Base-by-base conservation (phyloP, 345 rosid genomes). In the Populus ilicifolia region DNA sequence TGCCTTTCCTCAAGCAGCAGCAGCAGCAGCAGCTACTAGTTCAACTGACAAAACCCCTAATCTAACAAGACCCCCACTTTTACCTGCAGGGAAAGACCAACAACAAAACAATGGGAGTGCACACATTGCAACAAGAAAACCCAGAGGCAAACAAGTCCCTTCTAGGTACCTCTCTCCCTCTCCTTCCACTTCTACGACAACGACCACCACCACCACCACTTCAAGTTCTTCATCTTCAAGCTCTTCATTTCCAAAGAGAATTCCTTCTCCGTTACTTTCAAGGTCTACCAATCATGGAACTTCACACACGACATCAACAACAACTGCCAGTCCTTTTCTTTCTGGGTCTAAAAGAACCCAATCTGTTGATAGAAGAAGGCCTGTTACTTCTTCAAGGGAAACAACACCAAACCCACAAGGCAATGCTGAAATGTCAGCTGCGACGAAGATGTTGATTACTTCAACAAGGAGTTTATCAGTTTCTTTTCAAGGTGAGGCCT, bases 141-240 rank as follows among this genome's bases (percentile, higher is more conserved):
- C 90, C 76, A 89, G 92, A 85, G 94, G 95, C 39, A 85, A 89
- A 84, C 89, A 85, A 48, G 97, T 96, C 44, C 88, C 96, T 41
- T 93, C 94, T 16, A 89, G 99, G 70, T 93, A 95, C 84, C 80
- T 95, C 81, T 95, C 99, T 39, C 91, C 97, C 81, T 92, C 97
- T 77, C 94, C 95, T 72, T 89, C 94, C 48, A 56, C 86, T 7
- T 76, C 90, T 4, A 85, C 94, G 5, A 79, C 93, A 0, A 71
- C 87, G 0, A 63, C 87, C 2, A 81, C 82, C 38, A 27, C 27
- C 12, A 72, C 86, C 77, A 50, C 85, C 62, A 14, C 82, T 50
- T 56, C 77, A 14, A 33, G 43, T 36, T 65, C 89, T 39, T 78
- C 88, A 66, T 71, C 96, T 56, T 80, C 89, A 20, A 84, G 83